Evolutionary conservation across 2,329 filamentous ascomycete species (phyloP), one percentile per base, ranked within the genome.

Genomic region (Calonectria pteridis): DNA sequence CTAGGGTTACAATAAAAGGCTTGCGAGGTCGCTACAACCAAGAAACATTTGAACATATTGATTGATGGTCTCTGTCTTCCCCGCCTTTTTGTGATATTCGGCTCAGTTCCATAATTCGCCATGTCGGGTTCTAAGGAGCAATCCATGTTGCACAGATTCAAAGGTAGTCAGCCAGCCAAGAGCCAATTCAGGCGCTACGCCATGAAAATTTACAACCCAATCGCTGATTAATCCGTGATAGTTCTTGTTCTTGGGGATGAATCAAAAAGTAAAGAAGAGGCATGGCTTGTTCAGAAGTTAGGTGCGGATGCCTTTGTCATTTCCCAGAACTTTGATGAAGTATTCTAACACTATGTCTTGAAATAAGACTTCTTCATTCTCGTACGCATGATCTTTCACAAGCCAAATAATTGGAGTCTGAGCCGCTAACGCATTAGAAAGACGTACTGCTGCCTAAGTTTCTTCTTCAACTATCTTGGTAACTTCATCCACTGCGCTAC

Each of bases 301-400:
- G 53, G 53, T 58, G 26, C 20, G 20, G 16, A n/a, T n/a, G 10
- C n/a, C 18, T n/a, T 11, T 28, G 2, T n/a, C 4, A 2, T 35
- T 2, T 33, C 31, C 31, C 31, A 33, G 31, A 33, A 10, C 31
- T 33, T 33, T 18, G 16, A 49, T 6, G 43, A 23, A 49, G n/a
- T 49, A 6, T 6, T 23, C 43, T 23, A 49, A 18, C n/a, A 49
- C 6, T 6, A 6, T 23, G 43, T 23, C 43, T 18, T 49, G 16
- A 6, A 23, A 7, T 16, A 3, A 82, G 82, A 84, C 73, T 84
- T 83, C 68, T 83, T 83, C 59, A 84, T 84, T 31, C 71, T 84
- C 49, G 80, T 82, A 33, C 37, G 79, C 14, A 33, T 33, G 31
- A 33, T 10, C 31, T 33, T 33, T 33, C 10, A 10, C 31, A 6